phyloP scores from a whole-genome alignment of 2,329 filamentous ascomycete genomes.

The Amylocarpus encephaloides region DNA sequence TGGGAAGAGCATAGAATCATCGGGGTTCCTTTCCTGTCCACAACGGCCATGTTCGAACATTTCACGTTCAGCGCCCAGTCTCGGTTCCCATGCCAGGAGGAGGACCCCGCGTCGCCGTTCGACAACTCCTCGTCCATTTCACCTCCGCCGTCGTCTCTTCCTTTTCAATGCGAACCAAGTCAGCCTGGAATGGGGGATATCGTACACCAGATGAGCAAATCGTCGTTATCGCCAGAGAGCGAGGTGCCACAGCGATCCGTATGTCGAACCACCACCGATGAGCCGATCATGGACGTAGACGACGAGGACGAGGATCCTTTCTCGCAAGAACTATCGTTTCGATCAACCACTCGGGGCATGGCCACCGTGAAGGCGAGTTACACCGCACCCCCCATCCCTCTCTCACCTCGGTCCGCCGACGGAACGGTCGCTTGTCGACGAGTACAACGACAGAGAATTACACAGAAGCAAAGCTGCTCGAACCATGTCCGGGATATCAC shows the following conservation, averaged over 20 bases:
- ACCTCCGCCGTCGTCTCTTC: conserved; percentile 5
- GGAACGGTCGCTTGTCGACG: conserved; percentile 14
- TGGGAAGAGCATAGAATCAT: neutral
- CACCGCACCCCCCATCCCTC: conserved; percentile 7
- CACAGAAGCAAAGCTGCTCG: conserved; percentile 18
- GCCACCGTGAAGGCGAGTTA: conserved; percentile 8
- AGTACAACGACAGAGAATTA: conserved; percentile 23
- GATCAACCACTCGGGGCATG: conserved; percentile 11
- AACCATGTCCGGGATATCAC: conserved; percentile 22
- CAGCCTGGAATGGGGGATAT: conserved; percentile 8
- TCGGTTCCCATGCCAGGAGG: conserved; percentile 9
- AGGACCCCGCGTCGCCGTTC: conserved; percentile 16
- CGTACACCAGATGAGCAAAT: conserved; percentile 5
- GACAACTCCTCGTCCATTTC: conserved; percentile 19
- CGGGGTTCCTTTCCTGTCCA: neutral
- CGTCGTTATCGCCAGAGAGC: conserved; percentile 8
- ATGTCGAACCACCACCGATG: conserved; percentile 10
- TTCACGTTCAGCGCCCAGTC: conserved; percentile 24
- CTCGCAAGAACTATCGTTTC: conserved; percentile 12
- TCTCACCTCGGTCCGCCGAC: neutral
- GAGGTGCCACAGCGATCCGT: conserved; percentile 15
- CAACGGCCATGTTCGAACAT: conserved; percentile 23
- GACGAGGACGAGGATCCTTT: neutral
- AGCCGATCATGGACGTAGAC: conserved; percentile 11
- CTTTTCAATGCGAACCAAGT: neutral